Percentiles rank a stretch among this genome's conserved stretches.
Evolutionary conservation across 2,329 filamentous ascomycete species (phyloP).

Genomic region (Ceratocystis ficicola): DNA sequence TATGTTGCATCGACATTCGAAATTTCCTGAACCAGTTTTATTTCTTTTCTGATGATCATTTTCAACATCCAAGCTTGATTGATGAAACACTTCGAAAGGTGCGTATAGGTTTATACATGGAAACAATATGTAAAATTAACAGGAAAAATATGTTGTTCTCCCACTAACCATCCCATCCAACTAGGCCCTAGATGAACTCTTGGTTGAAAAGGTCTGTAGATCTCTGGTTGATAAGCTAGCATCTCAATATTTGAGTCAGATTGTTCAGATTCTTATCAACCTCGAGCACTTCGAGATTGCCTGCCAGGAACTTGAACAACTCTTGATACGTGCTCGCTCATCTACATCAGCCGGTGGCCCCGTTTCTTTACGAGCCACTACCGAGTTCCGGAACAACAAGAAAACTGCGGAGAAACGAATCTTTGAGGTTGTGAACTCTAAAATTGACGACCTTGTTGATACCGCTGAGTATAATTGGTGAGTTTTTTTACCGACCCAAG

Average conservation of each 20-base stretch:
- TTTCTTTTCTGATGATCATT: slow-evolving; percentile 93
- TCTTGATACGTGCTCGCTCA: slow-evolving; percentile 74
- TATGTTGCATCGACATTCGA: slow-evolving; percentile 95
- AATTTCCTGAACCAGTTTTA: slow-evolving; percentile 98
- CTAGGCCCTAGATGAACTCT: slow-evolving; percentile 87
- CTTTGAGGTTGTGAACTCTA: slow-evolving; percentile 95
- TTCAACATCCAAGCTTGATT: slow-evolving; percentile 78
- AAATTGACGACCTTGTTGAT: slow-evolving; percentile 94
- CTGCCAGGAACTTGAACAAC: slow-evolving; percentile 74
- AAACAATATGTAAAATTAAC: background rate
- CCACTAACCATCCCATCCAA: background rate
- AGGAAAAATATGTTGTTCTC: background rate
- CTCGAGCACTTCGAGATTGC: slow-evolving; percentile 93
- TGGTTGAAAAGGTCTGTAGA: slow-evolving; percentile 83
- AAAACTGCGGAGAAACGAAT: slow-evolving; percentile 96
- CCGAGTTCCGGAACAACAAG: slow-evolving; percentile 77
- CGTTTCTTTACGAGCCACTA: slow-evolving; percentile 68
- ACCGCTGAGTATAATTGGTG: slow-evolving; percentile 95
- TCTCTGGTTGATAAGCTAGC: slow-evolving; percentile 76
- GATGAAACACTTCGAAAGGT: slow-evolving; percentile 79
- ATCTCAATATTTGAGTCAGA: slow-evolving; percentile 91
- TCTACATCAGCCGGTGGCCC: slow-evolving; percentile 70
- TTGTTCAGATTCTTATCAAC: slow-evolving; percentile 96
- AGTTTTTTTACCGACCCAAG: slow-evolving; percentile 21
- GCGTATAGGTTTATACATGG: background rate